Evolutionary conservation across 768 basidiomycete genomes (phyloP).

Genomic region (Calocybe gangraenosa): DNA sequence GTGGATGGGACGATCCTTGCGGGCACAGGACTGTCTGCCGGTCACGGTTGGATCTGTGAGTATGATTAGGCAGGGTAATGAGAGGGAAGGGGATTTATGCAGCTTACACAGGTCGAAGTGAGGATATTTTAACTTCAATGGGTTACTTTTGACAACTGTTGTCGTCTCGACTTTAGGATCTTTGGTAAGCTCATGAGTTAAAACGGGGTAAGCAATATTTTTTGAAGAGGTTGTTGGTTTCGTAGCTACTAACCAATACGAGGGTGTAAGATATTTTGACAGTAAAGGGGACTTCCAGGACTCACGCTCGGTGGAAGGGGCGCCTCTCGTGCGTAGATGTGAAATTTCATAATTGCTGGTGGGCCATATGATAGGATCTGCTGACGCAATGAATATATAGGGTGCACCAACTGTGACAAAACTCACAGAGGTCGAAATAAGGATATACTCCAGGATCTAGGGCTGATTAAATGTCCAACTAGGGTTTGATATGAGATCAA

Average conservation of each 20-base stretch:
- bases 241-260: too few species aligned
- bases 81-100: neutral
- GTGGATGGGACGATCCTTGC: slow-evolving; percentile 1
- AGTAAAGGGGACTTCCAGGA: too few species aligned
- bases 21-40: neutral
- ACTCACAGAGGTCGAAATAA: slow-evolving; percentile 21
- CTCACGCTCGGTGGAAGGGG: too few species aligned
- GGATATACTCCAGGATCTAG: slow-evolving; percentile 33
- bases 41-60: neutral
- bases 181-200: too few species aligned
- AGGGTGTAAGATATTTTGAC: too few species aligned
- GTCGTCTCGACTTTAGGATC: too few species aligned
- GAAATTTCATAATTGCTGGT: neutral
- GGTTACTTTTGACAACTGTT: neutral
- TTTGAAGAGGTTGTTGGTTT: too few species aligned
- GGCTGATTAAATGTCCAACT: neutral
- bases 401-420: neutral
- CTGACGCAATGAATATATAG: neutral
- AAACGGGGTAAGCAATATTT: slow-evolving; percentile 21
- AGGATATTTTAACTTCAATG: neutral
- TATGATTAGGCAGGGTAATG: neutral
- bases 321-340: neutral
- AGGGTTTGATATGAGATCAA: neutral
- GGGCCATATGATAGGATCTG: slow-evolving; percentile 4
- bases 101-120: slow-evolving; percentile 7